A percentile compares a stretch with the other conserved stretches of the same genome.
These are phyloP conservation scores for Arthrobotrys musiformis DNA, from an alignment of 2,329 filamentous ascomycete genomes.

Conservation along the genomic window DNA sequence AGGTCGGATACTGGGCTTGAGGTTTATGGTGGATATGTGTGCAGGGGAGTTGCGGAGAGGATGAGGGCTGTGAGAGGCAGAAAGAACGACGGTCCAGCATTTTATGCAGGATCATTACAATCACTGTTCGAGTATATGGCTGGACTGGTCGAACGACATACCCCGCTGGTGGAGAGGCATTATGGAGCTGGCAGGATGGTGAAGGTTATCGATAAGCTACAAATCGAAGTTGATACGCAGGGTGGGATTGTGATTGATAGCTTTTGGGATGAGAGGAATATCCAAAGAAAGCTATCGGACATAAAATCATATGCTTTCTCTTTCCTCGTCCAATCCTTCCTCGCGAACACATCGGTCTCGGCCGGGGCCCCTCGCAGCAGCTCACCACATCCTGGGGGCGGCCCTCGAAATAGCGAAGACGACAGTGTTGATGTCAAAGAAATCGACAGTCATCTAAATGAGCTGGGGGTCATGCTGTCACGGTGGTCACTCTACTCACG, in stretches of 20 bases:
- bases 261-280: slow-evolving; percentile 87
- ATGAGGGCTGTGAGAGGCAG: slow-evolving; percentile 70
- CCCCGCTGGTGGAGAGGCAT: slow-evolving; percentile 88
- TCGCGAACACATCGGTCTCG: slow-evolving; percentile 72
- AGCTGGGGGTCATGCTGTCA: slow-evolving; percentile 90
- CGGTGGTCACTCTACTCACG: slow-evolving; percentile 92
- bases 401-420: slow-evolving; percentile 77
- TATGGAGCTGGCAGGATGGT: slow-evolving; percentile 95
- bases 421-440: slow-evolving; percentile 97
- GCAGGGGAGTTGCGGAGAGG: slow-evolving; percentile 86
- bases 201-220: slow-evolving; percentile 88
- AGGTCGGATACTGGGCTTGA: slow-evolving; percentile 88
- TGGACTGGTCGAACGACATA: slow-evolving; percentile 92
- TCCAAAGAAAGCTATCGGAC: slow-evolving; percentile 89
- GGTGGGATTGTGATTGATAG: slow-evolving; percentile 95
- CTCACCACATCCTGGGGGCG: slow-evolving; percentile 75
- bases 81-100: slow-evolving; percentile 78
- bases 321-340: slow-evolving; percentile 93
- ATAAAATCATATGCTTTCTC: slow-evolving; percentile 98
- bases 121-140: slow-evolving; percentile 97
- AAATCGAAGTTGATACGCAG: slow-evolving; percentile 94
- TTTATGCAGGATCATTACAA: slow-evolving; percentile 90
- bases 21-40: slow-evolving; percentile 95
- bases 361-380: slow-evolving; percentile 74
- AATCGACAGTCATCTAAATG: slow-evolving; percentile 84